phyloP scores from a whole-genome alignment of 495 filamentous ascomycete species.

The Geoglossum glabrum region DNA sequence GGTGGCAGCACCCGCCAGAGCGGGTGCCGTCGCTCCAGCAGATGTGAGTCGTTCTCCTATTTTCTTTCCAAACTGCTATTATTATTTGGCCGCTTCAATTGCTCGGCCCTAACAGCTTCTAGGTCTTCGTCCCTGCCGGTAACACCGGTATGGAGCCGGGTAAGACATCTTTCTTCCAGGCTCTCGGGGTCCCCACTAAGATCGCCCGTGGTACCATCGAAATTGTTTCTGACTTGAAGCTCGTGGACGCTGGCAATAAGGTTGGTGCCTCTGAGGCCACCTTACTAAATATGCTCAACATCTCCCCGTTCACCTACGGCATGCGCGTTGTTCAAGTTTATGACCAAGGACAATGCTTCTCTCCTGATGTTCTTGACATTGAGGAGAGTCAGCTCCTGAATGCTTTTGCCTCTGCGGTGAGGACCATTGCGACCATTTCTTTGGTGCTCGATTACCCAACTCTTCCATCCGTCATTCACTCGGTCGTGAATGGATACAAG shows the following conservation, averaged over 20 bases:
- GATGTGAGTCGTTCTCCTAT: constrained; percentile 33
- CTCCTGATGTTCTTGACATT: constrained; percentile 70
- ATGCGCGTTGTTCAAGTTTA: constrained; percentile 93
- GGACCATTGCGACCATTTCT: constrained; percentile 73
- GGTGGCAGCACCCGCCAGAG: constrained; percentile 91
- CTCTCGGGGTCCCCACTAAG: constrained; percentile 99
- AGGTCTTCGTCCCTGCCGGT: constrained; percentile 68
- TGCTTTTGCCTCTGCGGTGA: constrained; percentile 61
- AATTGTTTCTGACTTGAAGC: constrained; percentile 96
- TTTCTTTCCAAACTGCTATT: neutral
- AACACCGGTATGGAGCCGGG: constrained; percentile 99
- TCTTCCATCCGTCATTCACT: constrained; percentile 90
- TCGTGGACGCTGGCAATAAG: constrained; percentile 79
- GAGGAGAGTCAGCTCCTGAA: constrained; percentile 77
- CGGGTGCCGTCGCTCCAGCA: constrained; percentile 77
- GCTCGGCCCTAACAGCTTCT: neutral
- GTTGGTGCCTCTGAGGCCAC: constrained; percentile 98
- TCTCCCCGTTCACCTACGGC: constrained; percentile 99
- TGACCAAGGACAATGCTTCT: constrained; percentile 84
- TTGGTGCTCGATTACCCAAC: constrained; percentile 88
- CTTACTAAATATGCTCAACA: constrained; percentile 98
- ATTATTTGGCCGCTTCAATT: neutral
- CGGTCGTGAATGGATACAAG: constrained; percentile 92
- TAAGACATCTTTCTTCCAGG: constrained; percentile 99
- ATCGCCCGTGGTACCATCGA: constrained; percentile 99